A percentile compares a stretch with the other conserved stretches of the same genome.
Evolutionary conservation across 2,329 filamentous ascomycete genomes (phyloP).

Genomic region (Fusarium sacchari): DNA sequence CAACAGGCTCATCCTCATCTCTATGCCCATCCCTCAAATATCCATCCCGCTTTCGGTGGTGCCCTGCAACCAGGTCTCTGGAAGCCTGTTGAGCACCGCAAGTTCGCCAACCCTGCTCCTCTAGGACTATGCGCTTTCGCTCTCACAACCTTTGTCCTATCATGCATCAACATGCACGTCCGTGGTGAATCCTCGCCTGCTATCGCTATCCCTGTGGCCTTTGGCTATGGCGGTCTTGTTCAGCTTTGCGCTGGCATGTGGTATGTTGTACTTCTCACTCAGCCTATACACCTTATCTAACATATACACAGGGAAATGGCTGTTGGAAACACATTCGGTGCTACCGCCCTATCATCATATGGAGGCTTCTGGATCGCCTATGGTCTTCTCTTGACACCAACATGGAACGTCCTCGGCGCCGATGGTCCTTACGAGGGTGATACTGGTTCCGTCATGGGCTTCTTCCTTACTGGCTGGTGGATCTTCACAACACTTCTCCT

Average conservation of each 20-base stretch:
- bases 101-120: conserved; percentile 83
- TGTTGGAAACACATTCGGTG: conserved; percentile 87
- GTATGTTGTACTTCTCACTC: conserved; percentile 59
- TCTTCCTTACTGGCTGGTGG: conserved; percentile 84
- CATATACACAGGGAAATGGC: conserved; percentile 77
- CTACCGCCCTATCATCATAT: conserved; percentile 82
- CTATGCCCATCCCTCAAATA: conserved; percentile 40
- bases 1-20: conserved; percentile 41
- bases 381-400: conserved; percentile 75
- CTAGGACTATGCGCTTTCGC: conserved; percentile 83
- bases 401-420: conserved; percentile 66
- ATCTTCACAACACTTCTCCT: conserved; percentile 83
- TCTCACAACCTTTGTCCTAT: conserved; percentile 83
- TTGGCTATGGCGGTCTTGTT: conserved; percentile 77
- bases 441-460: conserved; percentile 69
- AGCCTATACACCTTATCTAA: not conserved
- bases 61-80: conserved; percentile 77
- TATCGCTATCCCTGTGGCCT: conserved; percentile 75
- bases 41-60: conserved; percentile 69
- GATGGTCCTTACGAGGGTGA: conserved; percentile 59
- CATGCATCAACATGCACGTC: conserved; percentile 75
- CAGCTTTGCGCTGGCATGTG: conserved; percentile 89
- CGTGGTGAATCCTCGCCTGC: conserved; percentile 69
- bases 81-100: conserved; percentile 71
- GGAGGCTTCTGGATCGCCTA: conserved; percentile 87